Evolutionary conservation across 306 rosid genomes (phyloP), one percentile per base, ranked within the genome.

Genomic region (Prunus campanulata): DNA sequence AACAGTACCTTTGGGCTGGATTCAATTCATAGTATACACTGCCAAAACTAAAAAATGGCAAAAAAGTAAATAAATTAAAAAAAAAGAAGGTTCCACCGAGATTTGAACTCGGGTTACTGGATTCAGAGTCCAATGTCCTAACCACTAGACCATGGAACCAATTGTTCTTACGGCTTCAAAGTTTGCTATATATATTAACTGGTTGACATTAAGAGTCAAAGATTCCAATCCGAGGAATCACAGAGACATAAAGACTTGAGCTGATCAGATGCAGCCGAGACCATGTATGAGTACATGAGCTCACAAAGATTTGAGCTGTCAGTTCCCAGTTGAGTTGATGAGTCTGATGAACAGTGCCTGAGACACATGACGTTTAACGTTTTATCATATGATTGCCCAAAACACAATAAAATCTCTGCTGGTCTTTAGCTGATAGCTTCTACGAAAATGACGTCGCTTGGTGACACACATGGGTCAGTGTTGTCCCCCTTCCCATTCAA

Each of bases 41-140:
- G 66, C 39, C 4, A 27, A 27, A 6, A 22, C 32, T 29, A 29
- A 13, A 14, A 29, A 3, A 0, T 55, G 59, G 11, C 54, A 59
- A 24, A 27, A 61, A 13, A 12, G 2, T 22, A 32, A 5, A 5
- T 30, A 32, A 32, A 32, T 29, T 35, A 39, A 2, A 1, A 3
- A 16, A 1, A 51, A 18, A 32, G 10, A 16, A 75, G 79, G 79
- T 52, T 52, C 79, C 44, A 76, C 66, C 73, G 56, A 66, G 73
- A 66, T 11, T 76, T 24, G 79, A 76, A 76, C 79, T 66, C 79
- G 54, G 65, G 79, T 75, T 65, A 75, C 72, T 51, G 65, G 44
- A 75, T 75, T 65, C 79, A 65, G 54, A 66, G 79, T 66, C 73
- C 79, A 66, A 66, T 76, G 79, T 66, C 73, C 79, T 76, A 13